phyloP scores from a whole-genome alignment of 2,329 filamentous ascomycete genomes.

The Xylariaceae sp. region DNA sequence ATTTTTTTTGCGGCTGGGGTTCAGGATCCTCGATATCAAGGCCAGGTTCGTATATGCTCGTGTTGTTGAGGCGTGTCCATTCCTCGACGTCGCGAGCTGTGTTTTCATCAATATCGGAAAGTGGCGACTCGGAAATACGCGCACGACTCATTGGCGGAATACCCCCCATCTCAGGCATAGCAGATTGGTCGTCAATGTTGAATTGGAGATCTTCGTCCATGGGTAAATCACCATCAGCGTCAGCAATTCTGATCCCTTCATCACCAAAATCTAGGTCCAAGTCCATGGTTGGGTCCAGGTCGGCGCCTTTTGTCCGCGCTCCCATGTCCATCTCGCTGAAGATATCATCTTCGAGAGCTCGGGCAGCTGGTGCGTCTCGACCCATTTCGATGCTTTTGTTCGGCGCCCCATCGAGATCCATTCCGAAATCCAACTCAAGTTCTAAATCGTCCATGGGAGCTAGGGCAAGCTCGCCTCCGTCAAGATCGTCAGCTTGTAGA shows the following conservation, averaged over 20 bases:
- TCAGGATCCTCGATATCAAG: constrained; percentile 56
- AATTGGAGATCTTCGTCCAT: constrained; percentile 66
- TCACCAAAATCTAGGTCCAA: constrained; percentile 51
- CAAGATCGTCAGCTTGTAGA: constrained; percentile 61
- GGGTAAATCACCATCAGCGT: constrained; percentile 60
- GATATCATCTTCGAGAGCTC: constrained; percentile 66
- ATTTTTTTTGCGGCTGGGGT: constrained; percentile 68
- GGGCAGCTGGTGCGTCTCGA: constrained; percentile 72
- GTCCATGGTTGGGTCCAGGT: constrained; percentile 52
- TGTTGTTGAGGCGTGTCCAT: constrained; percentile 49
- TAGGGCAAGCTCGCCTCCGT: constrained; percentile 55
- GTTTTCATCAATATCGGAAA: constrained; percentile 66
- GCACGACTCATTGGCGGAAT: constrained; percentile 48
- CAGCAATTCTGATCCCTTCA: constrained; percentile 55
- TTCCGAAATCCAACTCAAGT: constrained; percentile 69
- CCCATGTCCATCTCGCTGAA: constrained; percentile 60
- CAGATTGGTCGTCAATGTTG: constrained; percentile 57
- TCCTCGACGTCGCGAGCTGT: constrained; percentile 59
- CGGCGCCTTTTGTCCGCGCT: constrained; percentile 52
- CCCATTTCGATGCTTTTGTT: constrained; percentile 79
- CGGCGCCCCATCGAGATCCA: constrained; percentile 66
- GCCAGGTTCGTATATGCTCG: constrained; percentile 59
- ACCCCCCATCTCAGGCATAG: constrained; percentile 46
- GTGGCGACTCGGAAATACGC: constrained; percentile 65
- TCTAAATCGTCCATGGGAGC: constrained; percentile 63